Evolutionary conservation across 2,329 filamentous ascomycete species (phyloP).

Genomic region (Rugonectria rugulosa): DNA sequence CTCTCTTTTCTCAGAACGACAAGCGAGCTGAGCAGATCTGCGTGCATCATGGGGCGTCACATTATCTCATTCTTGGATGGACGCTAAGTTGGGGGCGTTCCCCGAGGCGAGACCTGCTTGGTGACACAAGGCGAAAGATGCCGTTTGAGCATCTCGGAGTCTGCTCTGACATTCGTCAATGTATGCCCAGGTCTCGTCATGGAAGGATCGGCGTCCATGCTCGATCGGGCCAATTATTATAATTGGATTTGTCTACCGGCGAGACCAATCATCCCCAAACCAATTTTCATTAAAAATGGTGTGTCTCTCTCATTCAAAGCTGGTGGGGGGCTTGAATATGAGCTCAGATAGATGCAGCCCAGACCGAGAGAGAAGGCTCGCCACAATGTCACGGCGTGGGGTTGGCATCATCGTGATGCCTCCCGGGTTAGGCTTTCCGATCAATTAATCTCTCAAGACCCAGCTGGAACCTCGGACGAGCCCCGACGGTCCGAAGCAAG

Average conservation of each 20-base stretch:
- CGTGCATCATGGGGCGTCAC: conserved; percentile 16
- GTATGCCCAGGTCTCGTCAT: conserved; percentile 25
- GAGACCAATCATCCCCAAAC: not conserved
- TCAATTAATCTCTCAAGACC: conserved; percentile 23
- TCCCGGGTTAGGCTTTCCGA: conserved; percentile 15
- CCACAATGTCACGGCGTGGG: conserved; percentile 11
- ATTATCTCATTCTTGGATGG: not conserved
- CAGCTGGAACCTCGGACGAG: conserved; percentile 34
- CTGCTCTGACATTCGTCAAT: conserved; percentile 30
- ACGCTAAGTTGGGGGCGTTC: conserved; percentile 11
- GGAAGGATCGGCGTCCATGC: conserved; percentile 11
- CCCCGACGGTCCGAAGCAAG: conserved; percentile 35
- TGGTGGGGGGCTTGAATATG: conserved; percentile 7
- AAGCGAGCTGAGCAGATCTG: conserved; percentile 26
- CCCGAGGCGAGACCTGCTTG: conserved; percentile 18
- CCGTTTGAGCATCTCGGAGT: not conserved
- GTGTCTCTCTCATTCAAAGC: not conserved
- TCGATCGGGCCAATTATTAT: not conserved
- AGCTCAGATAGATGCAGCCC: conserved; percentile 1
- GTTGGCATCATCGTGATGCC: not conserved
- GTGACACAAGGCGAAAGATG: conserved; percentile 11
- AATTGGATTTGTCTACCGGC: not conserved
- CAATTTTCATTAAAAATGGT: not conserved
- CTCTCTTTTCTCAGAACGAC: conserved; percentile 14
- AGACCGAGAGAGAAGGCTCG: conserved; percentile 1